Base-by-base conservation (phyloP, 2,329 filamentous ascomycete species). In the Cercospora janseana region DNA sequence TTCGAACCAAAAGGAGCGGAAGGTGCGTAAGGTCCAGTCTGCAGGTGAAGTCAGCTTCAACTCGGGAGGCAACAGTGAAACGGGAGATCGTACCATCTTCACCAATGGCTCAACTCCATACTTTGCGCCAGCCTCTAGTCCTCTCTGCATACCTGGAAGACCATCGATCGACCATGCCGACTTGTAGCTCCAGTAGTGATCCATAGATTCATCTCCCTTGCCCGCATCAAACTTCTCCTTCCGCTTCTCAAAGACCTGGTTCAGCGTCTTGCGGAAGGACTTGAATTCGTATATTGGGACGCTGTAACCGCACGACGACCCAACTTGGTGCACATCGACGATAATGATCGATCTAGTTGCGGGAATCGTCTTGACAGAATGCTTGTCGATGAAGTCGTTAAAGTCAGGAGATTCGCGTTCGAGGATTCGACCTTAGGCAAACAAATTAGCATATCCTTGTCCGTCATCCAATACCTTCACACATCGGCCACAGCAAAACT, bases 201-300 rank as follows among this genome's bases (percentile, higher is more conserved):
- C 70, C 65, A 74, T 72, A 7, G 62, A 65, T 56, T 74, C 70
- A 27, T 68, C 64, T 31, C 61, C 60, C 28, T 72, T 65, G 1
- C 72, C 71, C 0, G 47, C 59, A 7, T 60, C 51, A 35, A 62
- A 70, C 34, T 66, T 67, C 35, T 56, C 59, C 5, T 70, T 61
- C 49, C 70, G 70, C 51, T 71, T 72, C 50, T 63, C 64, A 41
- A 72, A 74, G 35, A 65, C 60, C 16, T 74, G 68, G 43, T 75
- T 70, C 12, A 75, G 54, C 2, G 66, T 71, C 4, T 62, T 61
- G 4, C 72, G 55, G 46, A 66, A 71, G 15, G 60, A 67, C 24
- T 68, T 69, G 54, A 73, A 75, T 21, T 74, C 72, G 49, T 71
- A 75, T 50, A 65, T 70, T 1, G 72, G 72, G 8, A 75, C 72